Base-by-base conservation (phyloP, 1,284 basidiomycete species). In the Leccinum discolor region DNA sequence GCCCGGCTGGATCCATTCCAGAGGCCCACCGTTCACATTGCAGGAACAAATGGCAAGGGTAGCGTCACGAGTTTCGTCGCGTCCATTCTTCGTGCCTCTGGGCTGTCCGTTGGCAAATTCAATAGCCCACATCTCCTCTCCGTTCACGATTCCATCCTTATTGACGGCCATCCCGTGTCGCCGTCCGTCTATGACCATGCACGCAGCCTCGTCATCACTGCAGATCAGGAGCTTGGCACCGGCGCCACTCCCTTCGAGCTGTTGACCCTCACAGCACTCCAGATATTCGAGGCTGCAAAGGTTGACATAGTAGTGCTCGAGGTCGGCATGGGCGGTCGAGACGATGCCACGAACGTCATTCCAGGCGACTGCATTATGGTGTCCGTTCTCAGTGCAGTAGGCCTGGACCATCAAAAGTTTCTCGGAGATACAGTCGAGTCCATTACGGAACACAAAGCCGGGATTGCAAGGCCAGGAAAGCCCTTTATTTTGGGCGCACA, bases 31-130 rank as follows among this genome's bases (percentile, higher is more conserved):
- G 85, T 96, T 47, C 98, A 99, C 75, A 86, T 99, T 62, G 91
- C 95, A 4, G 97, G 98, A 0, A 99, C 98, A 0, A 99, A 99
- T 79, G 97, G 97, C 35, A 99, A 99, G 79, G 98, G 98, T 32
- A 96, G 92, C 66, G 94, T 96, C 10, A 91, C 94, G 8, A 90
- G 92, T 2, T 83, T 96, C 62, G 80, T 98, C 12, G 88, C 94
- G 4, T 92, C 92, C 18, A 90, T 95, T 68, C 80, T 99, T 14
- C 75, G 75, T 2, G 76, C 82, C 10, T 84, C 89, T 32, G 69
- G 71, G 11, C 72, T 92, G 61, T 81, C 82, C 14, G 87, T 94
- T 3, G 97, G 93, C 4, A 85, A 93, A 38, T 99, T 95, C 84
- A 99, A 97, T 78, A 94, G 90, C 69, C 98, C 98, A 0, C 96